Evolutionary conservation across 805 yeast genomes (phyloP).

Genomic region (Wickerhamiella siamensis): DNA sequence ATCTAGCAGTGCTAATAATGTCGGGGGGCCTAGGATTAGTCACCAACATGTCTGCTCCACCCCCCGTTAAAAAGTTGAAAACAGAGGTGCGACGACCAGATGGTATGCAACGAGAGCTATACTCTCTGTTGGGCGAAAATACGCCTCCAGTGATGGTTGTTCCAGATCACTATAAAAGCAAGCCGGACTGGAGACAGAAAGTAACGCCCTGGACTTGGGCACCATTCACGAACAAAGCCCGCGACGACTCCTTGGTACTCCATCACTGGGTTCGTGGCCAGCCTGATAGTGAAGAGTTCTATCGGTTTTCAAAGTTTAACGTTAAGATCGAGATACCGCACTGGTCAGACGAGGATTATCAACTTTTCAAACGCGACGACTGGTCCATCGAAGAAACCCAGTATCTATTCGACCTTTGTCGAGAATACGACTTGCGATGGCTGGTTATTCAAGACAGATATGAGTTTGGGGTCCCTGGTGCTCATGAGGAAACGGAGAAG

Average conservation of each 20-base stretch:
- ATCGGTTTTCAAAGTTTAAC: slow-evolving; percentile 63
- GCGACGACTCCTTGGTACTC: slow-evolving; percentile 40
- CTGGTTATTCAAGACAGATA: slow-evolving; percentile 50
- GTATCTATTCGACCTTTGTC: slow-evolving; percentile 53
- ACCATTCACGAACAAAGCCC: slow-evolving; percentile 41
- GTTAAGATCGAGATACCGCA: slow-evolving; percentile 54
- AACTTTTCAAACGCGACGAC: slow-evolving; percentile 32
- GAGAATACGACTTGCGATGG: slow-evolving; percentile 52
- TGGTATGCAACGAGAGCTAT: slow-evolving; percentile 83
- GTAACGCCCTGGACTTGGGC: slow-evolving; percentile 75
- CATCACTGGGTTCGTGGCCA: slow-evolving; percentile 83
- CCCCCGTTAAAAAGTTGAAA: slow-evolving; percentile 20
- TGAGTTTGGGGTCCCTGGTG: slow-evolving; percentile 12
- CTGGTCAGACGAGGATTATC: slow-evolving; percentile 48
- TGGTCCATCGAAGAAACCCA: slow-evolving; percentile 74
- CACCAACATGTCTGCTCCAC: slow-evolving; percentile 43
- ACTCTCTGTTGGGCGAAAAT: slow-evolving; percentile 77
- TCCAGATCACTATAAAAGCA: slow-evolving; percentile 43
- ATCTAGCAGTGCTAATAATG: too few relatives aligned
- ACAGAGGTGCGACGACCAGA: slow-evolving; percentile 24
- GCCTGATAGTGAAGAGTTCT: slow-evolving; percentile 34
- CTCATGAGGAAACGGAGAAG: slow-evolving; percentile 4
- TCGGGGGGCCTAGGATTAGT: too few relatives aligned
- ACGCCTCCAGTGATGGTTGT: slow-evolving; percentile 70
- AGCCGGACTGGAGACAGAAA: slow-evolving; percentile 42